Conservation (phyloP, 2,329 filamentous ascomycete species). For the Diplocarpon mali region DNA sequence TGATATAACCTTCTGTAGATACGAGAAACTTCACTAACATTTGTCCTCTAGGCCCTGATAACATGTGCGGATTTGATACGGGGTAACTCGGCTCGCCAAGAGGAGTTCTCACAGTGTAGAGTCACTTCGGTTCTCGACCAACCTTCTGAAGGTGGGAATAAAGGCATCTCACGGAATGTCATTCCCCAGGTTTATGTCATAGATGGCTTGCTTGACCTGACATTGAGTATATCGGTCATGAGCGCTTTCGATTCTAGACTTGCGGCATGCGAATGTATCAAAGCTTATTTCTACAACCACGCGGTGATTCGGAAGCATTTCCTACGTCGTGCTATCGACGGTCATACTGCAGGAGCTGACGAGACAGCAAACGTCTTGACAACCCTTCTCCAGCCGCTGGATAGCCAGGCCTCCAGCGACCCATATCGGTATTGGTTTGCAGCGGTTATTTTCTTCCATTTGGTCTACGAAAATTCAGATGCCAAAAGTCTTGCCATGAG, state of each 20-base stretch:
- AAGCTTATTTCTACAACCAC: slow-evolving; percentile 83
- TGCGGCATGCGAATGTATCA: slow-evolving; percentile 80
- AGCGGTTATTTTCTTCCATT: slow-evolving; percentile 72
- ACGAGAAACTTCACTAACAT: slow-evolving; percentile 9
- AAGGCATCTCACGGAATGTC: slow-evolving; percentile 37
- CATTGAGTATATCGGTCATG: slow-evolving; percentile 54
- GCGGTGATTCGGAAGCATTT: slow-evolving; percentile 76
- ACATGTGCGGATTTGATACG: slow-evolving; percentile 84
- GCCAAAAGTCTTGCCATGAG: slow-evolving; percentile 72
- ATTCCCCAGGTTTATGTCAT: slow-evolving; percentile 71
- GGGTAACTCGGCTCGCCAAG: slow-evolving; percentile 69
- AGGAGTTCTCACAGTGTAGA: slow-evolving; percentile 78
- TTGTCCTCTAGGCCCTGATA: slow-evolving; percentile 51
- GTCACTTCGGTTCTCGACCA: slow-evolving; percentile 50
- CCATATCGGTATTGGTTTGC: slow-evolving; percentile 89
- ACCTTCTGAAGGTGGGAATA: slow-evolving; percentile 27
- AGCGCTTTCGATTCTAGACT: slow-evolving; percentile 69
- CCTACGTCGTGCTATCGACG: slow-evolving; percentile 76
- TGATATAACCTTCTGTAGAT: neutral
- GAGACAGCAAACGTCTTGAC: slow-evolving; percentile 83
- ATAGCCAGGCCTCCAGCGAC: slow-evolving; percentile 53
- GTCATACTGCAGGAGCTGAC: slow-evolving; percentile 65
- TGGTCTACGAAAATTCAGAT: slow-evolving; percentile 68
- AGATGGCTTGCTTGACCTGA: slow-evolving; percentile 78
- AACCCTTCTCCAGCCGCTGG: slow-evolving; percentile 60